Base-by-base conservation (phyloP, 139 green algal genomes). In the Tetratostichococcus sp. region DNA sequence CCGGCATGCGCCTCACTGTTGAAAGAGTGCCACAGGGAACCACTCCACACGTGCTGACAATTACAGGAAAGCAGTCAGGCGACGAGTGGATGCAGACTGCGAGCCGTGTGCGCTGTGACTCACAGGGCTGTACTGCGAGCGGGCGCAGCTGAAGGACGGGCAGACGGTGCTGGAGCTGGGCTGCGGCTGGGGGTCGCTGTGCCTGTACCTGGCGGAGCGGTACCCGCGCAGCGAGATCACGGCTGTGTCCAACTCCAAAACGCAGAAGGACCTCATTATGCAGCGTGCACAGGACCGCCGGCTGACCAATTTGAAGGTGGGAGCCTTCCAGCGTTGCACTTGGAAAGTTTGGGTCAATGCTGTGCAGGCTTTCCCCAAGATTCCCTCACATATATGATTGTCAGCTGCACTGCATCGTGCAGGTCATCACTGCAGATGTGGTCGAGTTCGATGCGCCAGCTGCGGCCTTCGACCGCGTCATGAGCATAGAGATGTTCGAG, bases 401-500 rank as follows among this genome's bases (percentile, higher is more conserved):
- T n/a, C n/a, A n/a, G n/a, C n/a, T n/a, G n/a, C n/a, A n/a, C n/a
- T n/a, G n/a, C n/a, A n/a, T n/a, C n/a, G n/a, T n/a, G 50, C 50
- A 62, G 50, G 50, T 95, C 33, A 89, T 97, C 65, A 97, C 93
- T 26, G 83, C 80, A 2, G 84, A 97, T 79, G 88, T 97, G 67
- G 83, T 84, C 0, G 75, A 82, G 11, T 97, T 96, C 59, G 71
- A 90, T 69, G 65, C 84, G 16, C 35, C 69, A 19, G 57, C 35
- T 0, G 72, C 65, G 1, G 77, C 33, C 4, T 98, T 91, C 79
- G 91, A 99, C 79, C 82, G 95, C 4, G 84, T 98, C 16, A 80
- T 98, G 33, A 94, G 88, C 4, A 90, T 99, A n/a, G 95, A 99
- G 83, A 97, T 97, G 91, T 97, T 98, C 82, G 95, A 98, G 86